Conservation (phyloP, 345 rosid genomes). For the Eucalyptus tenuipes region DNA sequence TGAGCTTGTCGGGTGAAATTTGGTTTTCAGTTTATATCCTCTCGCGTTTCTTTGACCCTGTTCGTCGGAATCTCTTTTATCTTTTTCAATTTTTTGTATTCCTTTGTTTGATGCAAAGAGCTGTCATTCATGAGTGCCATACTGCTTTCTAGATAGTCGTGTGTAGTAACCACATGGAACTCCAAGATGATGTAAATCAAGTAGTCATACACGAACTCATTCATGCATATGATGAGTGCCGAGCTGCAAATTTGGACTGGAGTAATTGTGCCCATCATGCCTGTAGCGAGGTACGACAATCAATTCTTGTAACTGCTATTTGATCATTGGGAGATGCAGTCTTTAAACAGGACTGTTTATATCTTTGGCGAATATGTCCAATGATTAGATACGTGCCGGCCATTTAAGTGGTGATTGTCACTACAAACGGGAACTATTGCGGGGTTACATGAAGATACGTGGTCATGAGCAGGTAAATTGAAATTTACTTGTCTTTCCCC, state of each 20-base stretch:
- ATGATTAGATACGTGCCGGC: constrained; percentile 87
- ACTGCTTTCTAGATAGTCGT: constrained; percentile 41
- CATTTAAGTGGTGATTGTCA: constrained; percentile 95
- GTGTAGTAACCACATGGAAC: constrained; percentile 60
- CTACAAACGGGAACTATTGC: constrained; percentile 68
- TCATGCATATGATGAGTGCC: constrained; percentile 90
- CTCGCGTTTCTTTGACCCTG: background rate
- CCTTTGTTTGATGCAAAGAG: background rate
- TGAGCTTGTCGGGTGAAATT: background rate
- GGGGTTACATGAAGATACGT: constrained; percentile 65
- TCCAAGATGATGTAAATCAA: constrained; percentile 86
- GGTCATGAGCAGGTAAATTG: constrained; percentile 82
- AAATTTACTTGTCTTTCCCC: background rate
- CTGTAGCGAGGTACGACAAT: constrained; percentile 66
- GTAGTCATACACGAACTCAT: constrained; percentile 78
- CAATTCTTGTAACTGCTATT: background rate
- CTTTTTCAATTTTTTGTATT: background rate
- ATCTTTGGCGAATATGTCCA: background rate
- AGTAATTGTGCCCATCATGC: constrained; percentile 92
- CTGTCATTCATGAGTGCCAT: background rate
- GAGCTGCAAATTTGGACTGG: constrained; percentile 83
- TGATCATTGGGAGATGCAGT: background rate
- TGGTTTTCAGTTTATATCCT: background rate
- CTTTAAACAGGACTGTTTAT: background rate
- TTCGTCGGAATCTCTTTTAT: background rate